Conservation (phyloP, 106 monocot genomes). For the Ottelia alismoides region DNA sequence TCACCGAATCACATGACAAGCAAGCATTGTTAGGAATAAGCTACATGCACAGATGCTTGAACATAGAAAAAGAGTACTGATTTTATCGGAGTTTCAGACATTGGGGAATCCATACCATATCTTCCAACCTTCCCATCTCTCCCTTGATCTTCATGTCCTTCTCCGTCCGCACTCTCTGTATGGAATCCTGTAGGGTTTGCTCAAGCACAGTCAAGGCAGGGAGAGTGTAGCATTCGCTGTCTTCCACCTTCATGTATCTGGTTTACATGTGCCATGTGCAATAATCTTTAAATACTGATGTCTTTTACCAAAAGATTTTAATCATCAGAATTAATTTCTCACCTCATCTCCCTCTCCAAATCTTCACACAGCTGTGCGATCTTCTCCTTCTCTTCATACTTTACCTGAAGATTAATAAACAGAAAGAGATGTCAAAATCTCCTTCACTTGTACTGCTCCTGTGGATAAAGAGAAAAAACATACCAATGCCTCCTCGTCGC, state of each 20-base stretch:
- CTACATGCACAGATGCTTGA: no score
- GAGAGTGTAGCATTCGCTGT: conserved; percentile 39
- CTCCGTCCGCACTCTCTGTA: conserved; percentile 40
- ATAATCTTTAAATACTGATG: background rate
- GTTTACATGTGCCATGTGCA: background rate
- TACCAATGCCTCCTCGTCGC: conserved; percentile 5
- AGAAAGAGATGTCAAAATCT: background rate
- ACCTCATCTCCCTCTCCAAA: conserved; percentile 63
- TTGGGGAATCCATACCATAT: no score
- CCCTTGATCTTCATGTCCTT: conserved; percentile 47
- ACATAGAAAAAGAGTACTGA: no score
- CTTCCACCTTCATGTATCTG: conserved; percentile 62
- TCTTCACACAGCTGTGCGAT: conserved; percentile 44
- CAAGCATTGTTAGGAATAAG: no score
- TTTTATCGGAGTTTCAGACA: no score
- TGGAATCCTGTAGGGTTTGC: conserved; percentile 55
- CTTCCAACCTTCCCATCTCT: conserved; percentile 36
- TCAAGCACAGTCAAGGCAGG: conserved; percentile 42
- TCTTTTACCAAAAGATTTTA: background rate
- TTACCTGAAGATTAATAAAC: conserved; percentile 15
- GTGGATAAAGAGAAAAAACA: background rate
- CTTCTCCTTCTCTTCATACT: conserved; percentile 39
- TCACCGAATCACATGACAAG: no score
- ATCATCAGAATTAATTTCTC: background rate
- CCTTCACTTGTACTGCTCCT: no score